Evolutionary conservation across 139 green algal species (phyloP).

Genomic region (Chlamydomonas schloesseri): DNA sequence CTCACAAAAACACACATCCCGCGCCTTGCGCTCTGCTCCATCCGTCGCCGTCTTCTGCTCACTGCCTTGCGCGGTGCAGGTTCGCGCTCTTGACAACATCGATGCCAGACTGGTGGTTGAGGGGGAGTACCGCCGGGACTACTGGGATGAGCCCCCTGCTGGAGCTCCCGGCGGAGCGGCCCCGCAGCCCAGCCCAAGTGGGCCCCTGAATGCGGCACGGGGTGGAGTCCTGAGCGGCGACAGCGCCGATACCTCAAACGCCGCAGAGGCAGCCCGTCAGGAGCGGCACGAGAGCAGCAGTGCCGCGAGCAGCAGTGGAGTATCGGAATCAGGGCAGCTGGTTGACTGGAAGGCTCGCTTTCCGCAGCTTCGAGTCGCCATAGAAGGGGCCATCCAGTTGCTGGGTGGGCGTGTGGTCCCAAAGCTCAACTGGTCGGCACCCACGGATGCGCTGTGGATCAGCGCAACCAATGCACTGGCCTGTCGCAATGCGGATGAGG

Average conservation of each 20-base stretch:
- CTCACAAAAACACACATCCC: too few species aligned
- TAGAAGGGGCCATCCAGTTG: constrained; percentile 71
- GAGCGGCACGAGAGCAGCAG: too few species aligned
- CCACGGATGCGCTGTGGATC: constrained; percentile 92
- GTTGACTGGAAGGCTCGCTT: constrained; percentile 41
- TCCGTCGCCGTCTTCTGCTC: too few species aligned
- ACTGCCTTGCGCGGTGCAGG: neutral
- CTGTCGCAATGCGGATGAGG: constrained; percentile 65
- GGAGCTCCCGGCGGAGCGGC: neutral
- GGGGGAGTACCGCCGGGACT: constrained; percentile 49
- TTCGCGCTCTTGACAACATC: neutral
- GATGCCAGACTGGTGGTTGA: constrained; percentile 35
- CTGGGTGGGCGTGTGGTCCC: constrained; percentile 80
- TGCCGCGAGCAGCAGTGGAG: too few species aligned
- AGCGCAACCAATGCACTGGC: constrained; percentile 42
- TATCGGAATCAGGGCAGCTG: too few species aligned
- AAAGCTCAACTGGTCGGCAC: constrained; percentile 94
- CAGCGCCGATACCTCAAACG: neutral
- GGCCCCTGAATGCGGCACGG: neutral
- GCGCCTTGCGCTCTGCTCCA: too few species aligned
- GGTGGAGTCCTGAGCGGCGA: neutral
- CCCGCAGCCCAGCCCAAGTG: constrained; percentile 38
- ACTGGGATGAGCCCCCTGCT: constrained; percentile 8
- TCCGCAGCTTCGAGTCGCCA: constrained; percentile 48
- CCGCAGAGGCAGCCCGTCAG: neutral